phyloP scores from a whole-genome alignment of 2,329 filamentous ascomycete species.

The Orbilia ellipsospora region DNA sequence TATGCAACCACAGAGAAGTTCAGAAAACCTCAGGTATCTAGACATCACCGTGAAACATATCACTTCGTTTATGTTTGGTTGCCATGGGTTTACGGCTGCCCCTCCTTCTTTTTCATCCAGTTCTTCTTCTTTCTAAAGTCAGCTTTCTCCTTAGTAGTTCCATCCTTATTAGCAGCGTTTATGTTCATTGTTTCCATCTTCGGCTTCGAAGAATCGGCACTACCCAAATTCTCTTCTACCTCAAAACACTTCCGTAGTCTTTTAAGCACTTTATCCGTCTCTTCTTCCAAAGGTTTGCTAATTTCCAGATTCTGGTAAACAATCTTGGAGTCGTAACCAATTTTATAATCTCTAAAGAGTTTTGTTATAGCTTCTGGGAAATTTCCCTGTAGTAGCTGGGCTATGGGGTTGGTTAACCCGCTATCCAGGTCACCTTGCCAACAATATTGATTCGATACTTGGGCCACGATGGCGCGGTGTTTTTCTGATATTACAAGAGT shows the following conservation, averaged over 20 bases:
- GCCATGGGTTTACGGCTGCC: no score
- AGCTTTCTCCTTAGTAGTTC: not conserved
- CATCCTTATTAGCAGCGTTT: not conserved
- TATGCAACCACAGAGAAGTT: no score
- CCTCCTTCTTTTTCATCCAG: not conserved
- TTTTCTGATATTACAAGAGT: slow-evolving; percentile 18
- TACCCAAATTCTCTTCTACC: slow-evolving; percentile 24
- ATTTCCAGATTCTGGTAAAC: not conserved
- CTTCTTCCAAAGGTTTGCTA: not conserved
- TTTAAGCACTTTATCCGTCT: not conserved
- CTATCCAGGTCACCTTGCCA: not conserved
- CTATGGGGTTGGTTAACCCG: not conserved
- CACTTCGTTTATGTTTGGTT: no score
- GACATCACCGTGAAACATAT: no score
- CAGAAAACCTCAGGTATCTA: no score
- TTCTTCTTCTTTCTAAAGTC: not conserved
- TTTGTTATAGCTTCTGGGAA: not conserved
- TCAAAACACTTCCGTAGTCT: slow-evolving; percentile 21
- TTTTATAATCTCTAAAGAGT: not conserved
- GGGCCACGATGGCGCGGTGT: slow-evolving; percentile 15
- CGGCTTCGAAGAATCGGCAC: not conserved
- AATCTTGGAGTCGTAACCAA: no score
- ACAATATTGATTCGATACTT: not conserved
- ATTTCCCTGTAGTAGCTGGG: not conserved
- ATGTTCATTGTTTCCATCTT: not conserved